These are phyloP conservation scores for Trichophaea hybrida DNA, from an alignment of 2,329 filamentous ascomycete species.

Conservation along the genomic window DNA sequence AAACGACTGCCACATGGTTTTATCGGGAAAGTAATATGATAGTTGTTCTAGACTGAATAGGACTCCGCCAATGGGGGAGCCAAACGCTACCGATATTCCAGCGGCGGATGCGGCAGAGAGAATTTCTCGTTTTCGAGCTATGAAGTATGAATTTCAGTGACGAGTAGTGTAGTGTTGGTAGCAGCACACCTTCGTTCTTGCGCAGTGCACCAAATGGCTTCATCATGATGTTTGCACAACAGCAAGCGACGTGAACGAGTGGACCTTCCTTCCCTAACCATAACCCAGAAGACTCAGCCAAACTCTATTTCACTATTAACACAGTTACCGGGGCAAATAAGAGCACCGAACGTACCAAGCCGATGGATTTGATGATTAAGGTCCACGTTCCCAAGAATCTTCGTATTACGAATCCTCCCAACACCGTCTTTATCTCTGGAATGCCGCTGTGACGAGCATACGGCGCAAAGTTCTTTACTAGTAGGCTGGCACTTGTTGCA, in stretches of 20 bases:
- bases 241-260: conserved; percentile 89
- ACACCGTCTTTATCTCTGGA: conserved; percentile 89
- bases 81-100: conserved; percentile 87
- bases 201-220: conserved; percentile 72
- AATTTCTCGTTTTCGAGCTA: conserved; percentile 82
- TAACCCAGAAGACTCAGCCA: conserved; percentile 84
- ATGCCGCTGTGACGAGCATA: conserved; percentile 94
- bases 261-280: conserved; percentile 96
- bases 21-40: conserved; percentile 95
- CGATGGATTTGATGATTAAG: conserved; percentile 73
- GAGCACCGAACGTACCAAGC: conserved; percentile 45
- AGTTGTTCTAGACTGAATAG: conserved; percentile 94
- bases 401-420: conserved; percentile 85
- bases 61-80: conserved; percentile 84
- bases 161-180: not conserved
- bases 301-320: conserved; percentile 41
- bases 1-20: conserved; percentile 99
- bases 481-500: conserved; percentile 58
- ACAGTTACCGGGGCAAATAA: not conserved
- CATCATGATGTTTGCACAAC: conserved; percentile 87
- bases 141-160: conserved; percentile 22
- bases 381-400: conserved; percentile 82
- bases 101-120: conserved; percentile 83
- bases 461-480: conserved; percentile 71
- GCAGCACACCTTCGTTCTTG: conserved; percentile 58